Base-by-base conservation (phyloP, 306 rosid species). In the Elaeagnus macrophylla region DNA sequence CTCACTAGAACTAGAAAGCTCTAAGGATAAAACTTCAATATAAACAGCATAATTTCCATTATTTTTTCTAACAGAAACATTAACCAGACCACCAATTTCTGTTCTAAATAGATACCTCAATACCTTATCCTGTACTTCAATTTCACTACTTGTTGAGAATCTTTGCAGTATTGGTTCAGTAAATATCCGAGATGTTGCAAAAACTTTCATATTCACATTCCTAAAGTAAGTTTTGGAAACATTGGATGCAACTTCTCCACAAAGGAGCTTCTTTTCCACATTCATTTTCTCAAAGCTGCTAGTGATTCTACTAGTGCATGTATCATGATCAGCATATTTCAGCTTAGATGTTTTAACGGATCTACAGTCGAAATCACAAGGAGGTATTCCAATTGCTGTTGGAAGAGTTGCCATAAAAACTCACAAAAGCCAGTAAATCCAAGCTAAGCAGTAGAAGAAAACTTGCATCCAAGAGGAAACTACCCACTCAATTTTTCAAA, bases 91-190 rank as follows among this genome's bases (percentile, higher is more conserved):
- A 11, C 79, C 85, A 43, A 40, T 65, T 61, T 86, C 94, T 19
- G 96, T 84, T 73, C 97, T 78, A 45, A 86, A 91, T 65, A 80
- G 57, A 72, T 74, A 91, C 41, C 72, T 54, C 67, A 72, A 74
- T 25, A 72, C 72, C 74, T 60, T 78, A 13, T 51, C 61, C 9
- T 52, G 56, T 17, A 69, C 78, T 72, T 74, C 70, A 45, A 53
- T 62, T 64, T 69, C 57, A 49, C 54, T 70, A 39, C 70, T 52
- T 14, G 51, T 12, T n/a, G 58, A 14, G 54, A 74, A 10, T 58
- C 57, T 57, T 36, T 60, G 60, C 64, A 67, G 61, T 43, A 53
- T 54, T 70, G 75, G 71, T 60, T 76, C 76, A 12, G 68, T 20
- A 38, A 88, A 79, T n/a, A 72, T 62, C 7, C 67, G 63, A 1